These are phyloP conservation scores for Pisolithus marmoratus DNA, from an alignment of 768 basidiomycete genomes.

Conservation along the genomic window DNA sequence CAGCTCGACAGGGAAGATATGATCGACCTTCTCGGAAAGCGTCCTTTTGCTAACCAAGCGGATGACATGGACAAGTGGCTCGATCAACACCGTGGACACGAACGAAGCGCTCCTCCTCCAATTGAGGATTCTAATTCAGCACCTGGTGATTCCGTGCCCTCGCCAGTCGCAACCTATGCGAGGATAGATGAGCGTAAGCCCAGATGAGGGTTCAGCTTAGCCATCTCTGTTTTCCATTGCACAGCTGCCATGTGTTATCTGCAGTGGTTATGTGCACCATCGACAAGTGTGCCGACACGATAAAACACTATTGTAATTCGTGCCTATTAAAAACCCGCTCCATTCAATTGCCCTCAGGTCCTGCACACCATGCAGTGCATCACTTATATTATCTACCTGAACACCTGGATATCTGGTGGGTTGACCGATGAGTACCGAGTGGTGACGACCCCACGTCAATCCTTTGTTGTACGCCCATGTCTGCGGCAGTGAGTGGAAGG, in stretches of 20 bases:
- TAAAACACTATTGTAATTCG: too few relatives aligned
- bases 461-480: background rate
- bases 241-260: too few relatives aligned
- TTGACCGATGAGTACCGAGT: background rate
- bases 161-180: slow-evolving; percentile 43
- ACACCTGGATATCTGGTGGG: too few relatives aligned
- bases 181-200: slow-evolving; percentile 25
- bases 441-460: background rate
- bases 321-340: slow-evolving; percentile 29
- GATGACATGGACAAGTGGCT: slow-evolving; percentile 99
- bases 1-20: slow-evolving; percentile 66
- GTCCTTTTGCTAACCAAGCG: slow-evolving; percentile 68
- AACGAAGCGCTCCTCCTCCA: slow-evolving; percentile 61
- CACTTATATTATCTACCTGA: slow-evolving; percentile 50
- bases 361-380: slow-evolving; percentile 38
- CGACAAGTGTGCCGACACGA: too few relatives aligned
- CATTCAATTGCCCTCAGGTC: slow-evolving; percentile 26
- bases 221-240: too few relatives aligned
- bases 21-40: slow-evolving; percentile 75
- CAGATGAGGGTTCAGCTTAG: too few relatives aligned
- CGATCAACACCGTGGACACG: slow-evolving; percentile 64
- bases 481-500: too few relatives aligned
- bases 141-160: slow-evolving; percentile 38
- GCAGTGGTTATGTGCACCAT: too few relatives aligned
- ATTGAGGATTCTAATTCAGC: slow-evolving; percentile 43